phyloP scores from a whole-genome alignment of 345 rosid genomes.

The Capsella bursapastoris region DNA sequence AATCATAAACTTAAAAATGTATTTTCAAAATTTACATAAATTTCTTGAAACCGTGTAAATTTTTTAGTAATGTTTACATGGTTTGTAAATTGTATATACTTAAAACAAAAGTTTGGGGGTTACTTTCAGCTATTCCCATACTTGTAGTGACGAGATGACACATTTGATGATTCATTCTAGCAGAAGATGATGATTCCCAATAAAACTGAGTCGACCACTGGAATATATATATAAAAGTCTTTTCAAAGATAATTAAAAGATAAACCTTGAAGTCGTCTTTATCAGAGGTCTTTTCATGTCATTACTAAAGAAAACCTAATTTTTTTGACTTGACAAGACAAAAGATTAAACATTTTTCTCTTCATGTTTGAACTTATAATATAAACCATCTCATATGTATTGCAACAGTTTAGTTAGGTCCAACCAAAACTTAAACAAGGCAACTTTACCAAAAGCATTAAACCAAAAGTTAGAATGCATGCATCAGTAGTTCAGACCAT shows the following conservation, averaged over 20 bases:
- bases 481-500: background rate
- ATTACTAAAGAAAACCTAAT: background rate
- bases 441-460: background rate
- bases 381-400: background rate
- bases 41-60: too few relatives aligned
- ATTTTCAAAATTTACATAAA: too few relatives aligned
- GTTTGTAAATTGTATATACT: too few relatives aligned
- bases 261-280: background rate
- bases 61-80: too few relatives aligned
- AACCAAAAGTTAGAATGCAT: background rate
- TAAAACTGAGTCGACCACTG: background rate
- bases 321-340: slow-evolving; percentile 15
- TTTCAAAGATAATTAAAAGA: background rate
- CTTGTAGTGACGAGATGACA: slow-evolving; percentile 9
- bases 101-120: background rate
- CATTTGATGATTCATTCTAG: slow-evolving; percentile 8
- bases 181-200: background rate
- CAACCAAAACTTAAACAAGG: background rate
- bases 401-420: background rate
- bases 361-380: background rate
- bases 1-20: too few relatives aligned
- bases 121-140: background rate
- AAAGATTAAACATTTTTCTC: slow-evolving; percentile 8
- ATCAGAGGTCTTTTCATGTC: background rate
- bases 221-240: background rate